Evolutionary conservation across 2,329 filamentous ascomycete genomes (phyloP), one percentile per base, ranked within the genome.

Genomic region (Leptographium lundbergii): DNA sequence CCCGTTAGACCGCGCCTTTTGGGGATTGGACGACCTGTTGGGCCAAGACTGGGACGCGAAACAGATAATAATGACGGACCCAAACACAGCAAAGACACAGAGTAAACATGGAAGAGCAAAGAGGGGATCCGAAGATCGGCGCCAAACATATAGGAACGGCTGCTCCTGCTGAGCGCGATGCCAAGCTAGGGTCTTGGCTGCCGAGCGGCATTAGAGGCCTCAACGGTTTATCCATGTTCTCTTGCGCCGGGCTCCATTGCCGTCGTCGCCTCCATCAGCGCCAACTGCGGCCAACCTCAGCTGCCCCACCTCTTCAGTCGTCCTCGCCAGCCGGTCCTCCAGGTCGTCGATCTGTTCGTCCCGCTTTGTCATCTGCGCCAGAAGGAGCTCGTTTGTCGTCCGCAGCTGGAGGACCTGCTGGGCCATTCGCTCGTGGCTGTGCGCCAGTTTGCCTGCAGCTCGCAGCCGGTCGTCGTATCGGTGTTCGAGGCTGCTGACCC

Each of bases 401-500:
- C 27, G 57, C 59, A 62, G 54, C 47, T 22, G 24, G 27, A 19
- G 25, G 24, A 59, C 42, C 25, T 53, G 56, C 25, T 57, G 39
- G 2, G 22, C 32, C 39, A 64, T 57, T 13, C 32, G 50, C 14
- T 32, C 45, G 56, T 61, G 63, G 47, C 60, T 32, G 17, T 25
- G 56, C 34, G 59, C 56, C 2, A 61, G 4, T 19, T 61, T 48
- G 6, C 13, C 57, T 29, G 61, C 63, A 6, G 56, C 56, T 17
- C 42, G 57, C 24, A 63, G 54, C 42, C 59, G 54, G 29, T 22
- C 58, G 14, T 63, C 42, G 55, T 65, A 67, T 53, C 64, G 63
- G 62, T 60, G 64, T 65, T 72, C 67, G n/a, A 69, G 63, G 50
- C 69, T 68, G 34, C 71, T 71, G 36, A 70, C 71, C 2, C 72